A percentile compares a stretch with the other conserved stretches of the same genome.
Evolutionary conservation across 2,329 filamentous ascomycete species (phyloP).

Genomic region (Phyllosticta citrichinensis): DNA sequence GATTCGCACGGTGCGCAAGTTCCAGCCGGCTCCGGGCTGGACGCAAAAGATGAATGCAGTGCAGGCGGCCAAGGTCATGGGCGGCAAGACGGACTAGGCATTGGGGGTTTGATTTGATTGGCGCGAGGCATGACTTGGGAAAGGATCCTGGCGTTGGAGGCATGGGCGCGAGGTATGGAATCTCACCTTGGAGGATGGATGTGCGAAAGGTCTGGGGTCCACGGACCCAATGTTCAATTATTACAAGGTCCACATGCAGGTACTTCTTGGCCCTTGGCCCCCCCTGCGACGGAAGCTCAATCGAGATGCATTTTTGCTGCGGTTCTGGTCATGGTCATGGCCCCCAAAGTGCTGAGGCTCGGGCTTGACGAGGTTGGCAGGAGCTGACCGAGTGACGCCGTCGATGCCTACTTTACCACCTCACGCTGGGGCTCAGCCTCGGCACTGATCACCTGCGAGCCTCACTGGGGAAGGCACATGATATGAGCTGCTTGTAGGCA

Average conservation of each 20-base stretch:
- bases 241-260: not conserved
- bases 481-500: not conserved
- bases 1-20: conserved; percentile 85
- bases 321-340: not conserved
- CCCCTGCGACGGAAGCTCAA: not conserved
- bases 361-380: not conserved
- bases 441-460: conserved; percentile 4
- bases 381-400: not conserved
- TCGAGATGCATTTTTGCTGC: not conserved
- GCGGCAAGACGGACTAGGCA: conserved; percentile 29
- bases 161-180: not conserved
- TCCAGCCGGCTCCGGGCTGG: conserved; percentile 80
- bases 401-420: not conserved
- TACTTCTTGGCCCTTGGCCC: not conserved
- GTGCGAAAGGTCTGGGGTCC: not conserved
- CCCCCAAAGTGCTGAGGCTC: not conserved
- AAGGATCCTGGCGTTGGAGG: not conserved
- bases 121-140: conserved; percentile 2
- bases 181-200: not conserved
- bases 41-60: conserved; percentile 96
- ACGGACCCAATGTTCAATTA: not conserved
- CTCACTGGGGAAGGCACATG: not conserved
- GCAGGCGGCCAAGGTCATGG: conserved; percentile 74
- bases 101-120: not conserved
- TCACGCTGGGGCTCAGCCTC: conserved; percentile 1